Base-by-base conservation (phyloP, 352 stramenopile species). In the Blastocystis sp. region DNA sequence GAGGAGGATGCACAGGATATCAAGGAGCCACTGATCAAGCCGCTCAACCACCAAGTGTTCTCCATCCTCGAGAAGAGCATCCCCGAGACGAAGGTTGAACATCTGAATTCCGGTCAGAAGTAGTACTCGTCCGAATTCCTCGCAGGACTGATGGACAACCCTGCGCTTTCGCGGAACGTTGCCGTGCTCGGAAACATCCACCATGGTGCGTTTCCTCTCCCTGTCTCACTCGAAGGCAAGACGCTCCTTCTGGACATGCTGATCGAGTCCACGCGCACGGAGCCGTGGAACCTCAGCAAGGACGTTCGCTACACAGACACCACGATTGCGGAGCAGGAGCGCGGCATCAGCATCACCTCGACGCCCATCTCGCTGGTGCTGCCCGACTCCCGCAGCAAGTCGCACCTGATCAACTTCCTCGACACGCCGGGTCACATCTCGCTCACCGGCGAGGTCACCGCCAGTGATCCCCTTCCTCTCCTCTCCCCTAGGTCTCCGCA, bases 1-100 rank as follows among this genome's bases (percentile, higher is more conserved):
- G 96, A 99, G 87, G 96, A 99, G 88, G 97, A 99, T 90, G 94
- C 95, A 40, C 97, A 99, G 90, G 92, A 94, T 42, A 95, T 99
- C 75, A 93, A 97, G 87, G 96, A 96, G 86, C 96, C 97, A 16
- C 95, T 99, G 86, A 94, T 99, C 54, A 94, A 97, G 88, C 95
- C 96, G 0, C 91, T 98, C 0, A 91, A 93, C 76, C 90, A 92
- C 51, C 97, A 98, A 88, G 93, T 88, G 11, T 98, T 98, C 90
- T 94, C 91, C 3, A 88, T 92, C 49, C 88, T 96, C 24, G 90
- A 94, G 54, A 92, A 94, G 67, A 90, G 90, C 36, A 87, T 92
- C 32, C 90, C 92, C 0, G 89, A 90, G 76, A 94, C 92, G 38
- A 94, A 88, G 40, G 88, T 90, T 32, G 21, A 63, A 84, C 7